Evolutionary conservation across 192 early-diverging fungal genomes (phyloP), one percentile per base, ranked within the genome.

Genomic region (Coemansia sp.): DNA sequence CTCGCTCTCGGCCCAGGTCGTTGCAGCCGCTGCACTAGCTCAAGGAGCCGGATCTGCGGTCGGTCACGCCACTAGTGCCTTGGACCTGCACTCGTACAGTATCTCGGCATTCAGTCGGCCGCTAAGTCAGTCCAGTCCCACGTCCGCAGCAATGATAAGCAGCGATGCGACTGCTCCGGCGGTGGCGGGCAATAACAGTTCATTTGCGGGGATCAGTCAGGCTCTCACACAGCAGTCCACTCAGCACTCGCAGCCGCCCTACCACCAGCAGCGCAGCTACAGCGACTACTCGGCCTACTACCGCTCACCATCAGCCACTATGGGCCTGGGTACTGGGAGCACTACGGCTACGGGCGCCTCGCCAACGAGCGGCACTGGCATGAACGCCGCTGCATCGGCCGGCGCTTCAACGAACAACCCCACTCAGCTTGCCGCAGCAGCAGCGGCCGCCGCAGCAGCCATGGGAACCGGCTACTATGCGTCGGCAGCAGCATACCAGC

Each of bases 81-180:
- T 72, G 9, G 79, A 82, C 34, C 16, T 76, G 53, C 73, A 67
- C 39, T 48, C 78, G 2, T 81, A 82, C 58, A 82, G 74, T 35
- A 70, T 82, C n/a, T 82, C 79, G 39, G 73, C 79, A 13, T 72
- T 82, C 37, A 82, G 74, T 34, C 66, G 79, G 2, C 79, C 79
- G 42, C 68, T 82, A 3, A 66, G 59, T 21, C 73, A 73, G 64
- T 28, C 64, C 10, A 69, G 57, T 33, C 58, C 64, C 59, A 73
- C 79, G 6, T 45, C 77, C 3, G 55, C 73, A 20, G 60, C 69
- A 61, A 64, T 82, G 57, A 35, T 76, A 20, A 62, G 61, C 50
- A 66, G 63, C 61, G 57, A 38, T 38, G 37, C 25, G 10, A 21
- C 41, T 14, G 21, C 20, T 6, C 7, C 35, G 59, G 26, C 20